These are phyloP conservation scores for Cyanodermella asteris DNA, from an alignment of 2,329 filamentous ascomycete genomes.

Conservation along the genomic window DNA sequence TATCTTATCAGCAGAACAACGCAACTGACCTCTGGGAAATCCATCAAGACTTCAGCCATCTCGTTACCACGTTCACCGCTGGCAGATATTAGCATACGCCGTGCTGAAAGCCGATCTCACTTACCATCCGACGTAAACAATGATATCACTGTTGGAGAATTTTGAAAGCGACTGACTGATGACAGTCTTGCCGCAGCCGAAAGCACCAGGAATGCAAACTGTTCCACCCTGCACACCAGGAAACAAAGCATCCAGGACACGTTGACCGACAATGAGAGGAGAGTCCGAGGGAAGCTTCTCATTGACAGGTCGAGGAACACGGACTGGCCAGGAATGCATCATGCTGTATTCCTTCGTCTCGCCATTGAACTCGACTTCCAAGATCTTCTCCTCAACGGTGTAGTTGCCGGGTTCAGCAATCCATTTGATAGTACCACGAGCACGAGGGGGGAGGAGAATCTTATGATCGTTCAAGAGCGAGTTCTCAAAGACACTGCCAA, in stretches of 20 bases:
- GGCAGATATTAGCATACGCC: no score
- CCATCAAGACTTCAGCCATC: constrained; percentile 99
- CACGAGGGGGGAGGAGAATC: constrained; percentile 76
- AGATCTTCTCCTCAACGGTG: constrained; percentile 78
- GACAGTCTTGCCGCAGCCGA: constrained; percentile 97
- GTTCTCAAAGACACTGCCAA: constrained; percentile 90
- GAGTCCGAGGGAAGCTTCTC: constrained; percentile 79
- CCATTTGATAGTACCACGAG: constrained; percentile 74
- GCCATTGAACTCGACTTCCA: constrained; percentile 93
- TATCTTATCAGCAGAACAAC: not conserved
- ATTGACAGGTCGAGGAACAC: constrained; percentile 75
- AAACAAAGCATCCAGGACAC: constrained; percentile 89
- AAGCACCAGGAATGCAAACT: constrained; percentile 92
- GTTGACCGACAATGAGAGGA: constrained; percentile 89
- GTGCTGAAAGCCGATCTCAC: constrained; percentile 2
- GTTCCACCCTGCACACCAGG: constrained; percentile 93
- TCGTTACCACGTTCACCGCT: constrained; percentile 87
- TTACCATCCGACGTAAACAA: constrained; percentile 72
- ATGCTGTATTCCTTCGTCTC: constrained; percentile 86
- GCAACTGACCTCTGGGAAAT: constrained; percentile 60
- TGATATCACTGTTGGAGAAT: constrained; percentile 98
- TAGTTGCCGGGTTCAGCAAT: constrained; percentile 80
- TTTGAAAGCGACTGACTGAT: constrained; percentile 97
- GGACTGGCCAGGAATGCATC: constrained; percentile 98
- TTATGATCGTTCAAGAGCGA: constrained; percentile 83